Percentiles rank a stretch among this genome's conserved stretches.
phyloP scores from a whole-genome alignment of 345 rosid species.

The Linum lewisii region DNA sequence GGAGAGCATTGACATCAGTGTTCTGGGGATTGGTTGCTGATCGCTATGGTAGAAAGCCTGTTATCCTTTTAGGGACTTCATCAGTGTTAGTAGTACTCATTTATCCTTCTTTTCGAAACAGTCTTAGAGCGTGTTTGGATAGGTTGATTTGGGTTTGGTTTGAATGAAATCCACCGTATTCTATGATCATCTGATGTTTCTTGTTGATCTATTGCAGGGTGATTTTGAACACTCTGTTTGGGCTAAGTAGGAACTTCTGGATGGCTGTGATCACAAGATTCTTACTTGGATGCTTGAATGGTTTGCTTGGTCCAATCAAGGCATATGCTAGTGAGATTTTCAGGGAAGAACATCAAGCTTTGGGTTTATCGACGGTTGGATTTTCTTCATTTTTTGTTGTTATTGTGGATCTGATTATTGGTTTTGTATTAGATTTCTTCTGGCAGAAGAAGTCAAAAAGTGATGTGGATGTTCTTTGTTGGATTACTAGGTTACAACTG shows the following conservation, averaged over 20 bases:
- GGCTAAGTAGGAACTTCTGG: slow-evolving; percentile 57
- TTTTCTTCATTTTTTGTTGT: too few relatives aligned
- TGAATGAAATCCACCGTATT: too few relatives aligned
- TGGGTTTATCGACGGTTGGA: slow-evolving; percentile 62
- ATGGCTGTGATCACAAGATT: slow-evolving; percentile 54
- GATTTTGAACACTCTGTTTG: slow-evolving; percentile 54
- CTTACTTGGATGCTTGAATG: slow-evolving; percentile 51
- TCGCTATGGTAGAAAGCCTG: slow-evolving; percentile 70
- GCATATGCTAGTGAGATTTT: slow-evolving; percentile 82
- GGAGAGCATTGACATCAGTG: slow-evolving; percentile 72
- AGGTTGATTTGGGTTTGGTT: too few relatives aligned
- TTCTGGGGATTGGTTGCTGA: slow-evolving; percentile 76
- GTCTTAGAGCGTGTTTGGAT: too few relatives aligned
- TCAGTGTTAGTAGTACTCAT: slow-evolving; percentile 65
- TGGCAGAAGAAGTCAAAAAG: background rate
- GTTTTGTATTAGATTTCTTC: too few relatives aligned
- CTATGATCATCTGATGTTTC: too few relatives aligned
- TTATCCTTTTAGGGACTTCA: slow-evolving; percentile 43
- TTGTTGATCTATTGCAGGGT: too few relatives aligned
- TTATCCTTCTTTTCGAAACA: too few relatives aligned
- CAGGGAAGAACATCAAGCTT: slow-evolving; percentile 51
- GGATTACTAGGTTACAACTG: slow-evolving; percentile 47
- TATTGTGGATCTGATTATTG: background rate
- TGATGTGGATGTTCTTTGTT: background rate
- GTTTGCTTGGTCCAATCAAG: slow-evolving; percentile 65